These are phyloP conservation scores for Phytopythium boreale DNA, from an alignment of 352 stramenopile species.

Conservation along the genomic window DNA sequence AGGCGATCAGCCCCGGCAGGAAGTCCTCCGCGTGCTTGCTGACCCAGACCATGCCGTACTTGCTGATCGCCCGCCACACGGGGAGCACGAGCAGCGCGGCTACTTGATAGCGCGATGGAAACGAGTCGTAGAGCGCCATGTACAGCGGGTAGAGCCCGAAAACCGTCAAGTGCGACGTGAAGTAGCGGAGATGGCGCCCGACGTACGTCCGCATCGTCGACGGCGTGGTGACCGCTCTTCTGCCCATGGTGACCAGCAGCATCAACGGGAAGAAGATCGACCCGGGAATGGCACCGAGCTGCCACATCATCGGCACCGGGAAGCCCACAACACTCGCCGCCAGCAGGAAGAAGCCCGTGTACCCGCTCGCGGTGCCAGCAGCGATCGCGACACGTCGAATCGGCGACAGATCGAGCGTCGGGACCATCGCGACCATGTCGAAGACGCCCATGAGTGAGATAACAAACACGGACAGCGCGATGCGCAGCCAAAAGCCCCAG, in stretches of 20 bases:
- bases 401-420: background rate
- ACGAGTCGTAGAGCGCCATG: background rate
- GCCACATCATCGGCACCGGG: constrained; percentile 1
- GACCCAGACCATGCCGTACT: background rate
- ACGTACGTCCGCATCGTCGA: background rate
- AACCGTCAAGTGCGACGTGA: background rate
- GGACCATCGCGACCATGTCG: background rate
- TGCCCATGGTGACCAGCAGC: background rate
- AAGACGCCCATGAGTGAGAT: background rate
- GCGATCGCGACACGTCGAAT: background rate
- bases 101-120: background rate
- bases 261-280: background rate
- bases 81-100: background rate
- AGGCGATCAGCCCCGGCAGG: constrained; percentile 1
- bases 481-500: background rate
- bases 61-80: background rate
- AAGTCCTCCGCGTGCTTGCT: background rate
- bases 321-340: background rate
- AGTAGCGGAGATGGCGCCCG: background rate
- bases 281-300: background rate
- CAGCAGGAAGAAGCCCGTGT: background rate
- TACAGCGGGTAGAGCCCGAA: background rate
- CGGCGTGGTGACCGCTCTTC: background rate
- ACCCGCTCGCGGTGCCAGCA: background rate
- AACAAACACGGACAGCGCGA: background rate